Conservation (phyloP, 2,329 filamentous ascomycete species). For the Aureobasidium subglaciale region DNA sequence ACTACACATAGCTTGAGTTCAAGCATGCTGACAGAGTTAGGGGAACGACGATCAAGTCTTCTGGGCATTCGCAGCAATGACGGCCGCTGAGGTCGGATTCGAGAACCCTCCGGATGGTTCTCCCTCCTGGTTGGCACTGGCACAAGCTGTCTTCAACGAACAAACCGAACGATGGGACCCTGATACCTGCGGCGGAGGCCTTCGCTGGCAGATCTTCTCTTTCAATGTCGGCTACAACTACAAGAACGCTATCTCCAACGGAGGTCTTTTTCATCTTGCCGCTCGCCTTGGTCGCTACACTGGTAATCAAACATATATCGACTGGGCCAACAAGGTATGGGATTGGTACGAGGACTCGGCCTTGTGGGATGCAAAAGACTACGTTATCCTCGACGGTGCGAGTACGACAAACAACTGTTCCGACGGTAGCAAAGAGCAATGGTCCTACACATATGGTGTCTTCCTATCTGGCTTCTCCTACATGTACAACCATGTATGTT, state of each 20-base stretch:
- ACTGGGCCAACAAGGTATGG: slow-evolving; percentile 67
- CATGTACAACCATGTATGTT: slow-evolving; percentile 15
- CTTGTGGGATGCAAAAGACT: slow-evolving; percentile 41
- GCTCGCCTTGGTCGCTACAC: slow-evolving; percentile 72
- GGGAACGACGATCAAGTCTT: slow-evolving; percentile 54
- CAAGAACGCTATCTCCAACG: slow-evolving; percentile 53
- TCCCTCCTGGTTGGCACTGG: slow-evolving; percentile 62
- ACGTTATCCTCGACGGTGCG: slow-evolving; percentile 49
- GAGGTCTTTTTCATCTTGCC: slow-evolving; percentile 50
- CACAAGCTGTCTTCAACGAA: slow-evolving; percentile 73
- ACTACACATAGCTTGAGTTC: not conserved
- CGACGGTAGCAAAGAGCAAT: slow-evolving; percentile 41
- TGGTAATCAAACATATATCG: slow-evolving; percentile 66
- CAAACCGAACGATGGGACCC: slow-evolving; percentile 65
- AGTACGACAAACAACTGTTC: slow-evolving; percentile 46
- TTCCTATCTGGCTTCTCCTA: slow-evolving; percentile 26
- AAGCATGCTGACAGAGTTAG: slow-evolving; percentile 16
- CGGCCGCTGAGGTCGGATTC: slow-evolving; percentile 69
- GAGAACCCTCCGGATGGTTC: slow-evolving; percentile 49
- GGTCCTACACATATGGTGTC: slow-evolving; percentile 35
- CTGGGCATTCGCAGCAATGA: slow-evolving; percentile 68
- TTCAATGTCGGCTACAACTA: slow-evolving; percentile 61
- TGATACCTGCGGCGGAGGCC: slow-evolving; percentile 59
- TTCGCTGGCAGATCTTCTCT: slow-evolving; percentile 79
- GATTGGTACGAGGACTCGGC: slow-evolving; percentile 46